Evolutionary conservation across 148 eudicot species (phyloP).

Genomic region (Vaccinium darrowii): DNA sequence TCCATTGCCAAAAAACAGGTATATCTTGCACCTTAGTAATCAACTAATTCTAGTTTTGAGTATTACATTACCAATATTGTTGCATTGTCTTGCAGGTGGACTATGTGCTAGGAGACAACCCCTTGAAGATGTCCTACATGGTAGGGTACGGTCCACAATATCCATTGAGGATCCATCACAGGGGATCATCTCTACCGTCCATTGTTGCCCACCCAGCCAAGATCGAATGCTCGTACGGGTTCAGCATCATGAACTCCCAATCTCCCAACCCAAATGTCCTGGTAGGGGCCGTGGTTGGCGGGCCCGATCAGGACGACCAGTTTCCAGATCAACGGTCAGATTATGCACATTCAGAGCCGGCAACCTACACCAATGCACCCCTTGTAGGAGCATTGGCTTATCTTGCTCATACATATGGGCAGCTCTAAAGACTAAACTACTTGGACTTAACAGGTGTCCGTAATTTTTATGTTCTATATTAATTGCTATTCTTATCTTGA

Average conservation of each 20-base stretch:
- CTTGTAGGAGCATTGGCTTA: constrained; percentile 79
- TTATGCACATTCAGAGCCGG: constrained; percentile 77
- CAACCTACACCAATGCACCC: constrained; percentile 80
- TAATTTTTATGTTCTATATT: neutral
- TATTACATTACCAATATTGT: no score
- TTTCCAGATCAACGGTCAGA: constrained; percentile 70
- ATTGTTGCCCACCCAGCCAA: constrained; percentile 57
- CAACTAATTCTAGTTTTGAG: no score
- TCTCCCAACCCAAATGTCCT: constrained; percentile 73
- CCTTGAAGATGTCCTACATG: constrained; percentile 80
- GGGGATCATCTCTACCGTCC: constrained; percentile 80
- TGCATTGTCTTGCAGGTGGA: constrained; percentile 45
- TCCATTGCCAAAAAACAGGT: constrained; percentile 77
- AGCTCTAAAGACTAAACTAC: constrained; percentile 37
- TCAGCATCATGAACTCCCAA: constrained; percentile 50
- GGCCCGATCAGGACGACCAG: constrained; percentile 60
- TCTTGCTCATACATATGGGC: constrained; percentile 83
- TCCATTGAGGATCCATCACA: constrained; percentile 76
- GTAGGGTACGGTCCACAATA: constrained; percentile 74
- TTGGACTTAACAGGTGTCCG: neutral
- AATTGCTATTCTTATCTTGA: neutral
- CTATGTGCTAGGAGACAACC: constrained; percentile 74
- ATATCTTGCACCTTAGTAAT: no score
- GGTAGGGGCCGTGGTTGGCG: constrained; percentile 77
- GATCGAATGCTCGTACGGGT: constrained; percentile 70